Conservation (phyloP, 148 eudicot species). For the Chenopodium berlandieri region DNA sequence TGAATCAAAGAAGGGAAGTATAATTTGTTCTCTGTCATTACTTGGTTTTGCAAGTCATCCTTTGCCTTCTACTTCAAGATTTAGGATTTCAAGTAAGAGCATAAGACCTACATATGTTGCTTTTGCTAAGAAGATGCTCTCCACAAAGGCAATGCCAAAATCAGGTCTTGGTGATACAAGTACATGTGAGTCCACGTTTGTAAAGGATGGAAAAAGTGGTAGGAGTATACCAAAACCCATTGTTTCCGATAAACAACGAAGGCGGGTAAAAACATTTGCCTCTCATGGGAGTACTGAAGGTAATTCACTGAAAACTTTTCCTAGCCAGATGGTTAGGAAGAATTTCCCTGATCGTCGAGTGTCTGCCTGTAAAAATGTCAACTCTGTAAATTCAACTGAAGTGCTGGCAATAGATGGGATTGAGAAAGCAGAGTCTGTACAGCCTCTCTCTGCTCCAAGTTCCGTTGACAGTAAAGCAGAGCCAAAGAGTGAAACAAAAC, state of each 20-base stretch:
- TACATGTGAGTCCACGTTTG: constrained; percentile 24
- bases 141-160: constrained; percentile 26
- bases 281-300: constrained; percentile 31
- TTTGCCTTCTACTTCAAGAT: constrained; percentile 28
- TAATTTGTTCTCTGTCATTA: constrained; percentile 27
- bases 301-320: constrained; percentile 16
- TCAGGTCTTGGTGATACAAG: constrained; percentile 27
- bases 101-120: constrained; percentile 27
- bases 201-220: constrained; percentile 29
- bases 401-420: constrained; percentile 32
- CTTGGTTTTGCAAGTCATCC: constrained; percentile 30
- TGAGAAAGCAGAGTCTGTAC: constrained; percentile 23
- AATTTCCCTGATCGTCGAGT: constrained; percentile 17
- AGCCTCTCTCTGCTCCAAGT: constrained; percentile 29
- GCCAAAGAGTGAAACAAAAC: constrained; percentile 24
- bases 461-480: constrained; percentile 25
- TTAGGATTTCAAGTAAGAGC: constrained; percentile 32
- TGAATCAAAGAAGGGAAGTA: constrained; percentile 33
- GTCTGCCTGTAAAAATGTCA: constrained; percentile 33
- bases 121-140: constrained; percentile 47
- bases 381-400: constrained; percentile 30
- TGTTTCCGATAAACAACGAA: constrained; percentile 31
- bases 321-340: constrained; percentile 12
- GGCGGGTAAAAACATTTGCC: constrained; percentile 34
- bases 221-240: constrained; percentile 21